Evolutionary conservation across 2,329 filamentous ascomycete species (phyloP).

Genomic region (Fusarium sororula): DNA sequence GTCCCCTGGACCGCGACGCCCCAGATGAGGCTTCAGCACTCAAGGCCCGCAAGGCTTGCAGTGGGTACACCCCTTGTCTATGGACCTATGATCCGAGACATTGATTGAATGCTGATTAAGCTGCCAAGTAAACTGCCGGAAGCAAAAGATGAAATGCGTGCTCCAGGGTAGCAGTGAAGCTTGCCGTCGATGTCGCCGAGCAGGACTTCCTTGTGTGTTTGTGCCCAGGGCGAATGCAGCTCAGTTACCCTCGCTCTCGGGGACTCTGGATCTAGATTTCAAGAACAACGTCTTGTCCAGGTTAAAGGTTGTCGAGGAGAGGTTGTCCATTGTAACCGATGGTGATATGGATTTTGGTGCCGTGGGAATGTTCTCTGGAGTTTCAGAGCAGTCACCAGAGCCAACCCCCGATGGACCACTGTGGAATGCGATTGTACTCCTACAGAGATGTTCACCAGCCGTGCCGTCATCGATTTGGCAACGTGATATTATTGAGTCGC

Average conservation of each 20-base stretch:
- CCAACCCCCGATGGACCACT: not conserved
- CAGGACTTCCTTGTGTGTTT: conserved; percentile 10
- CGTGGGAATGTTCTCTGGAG: not conserved
- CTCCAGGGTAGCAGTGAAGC: conserved; percentile 14
- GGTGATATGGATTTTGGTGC: not conserved
- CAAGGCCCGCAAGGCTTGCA: conserved; percentile 19
- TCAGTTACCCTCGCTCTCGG: not conserved
- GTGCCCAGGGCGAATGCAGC: conserved; percentile 15
- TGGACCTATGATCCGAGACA: not conserved
- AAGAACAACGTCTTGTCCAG: conserved; percentile 1
- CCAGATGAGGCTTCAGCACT: conserved; percentile 3
- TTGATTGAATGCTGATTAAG: not conserved
- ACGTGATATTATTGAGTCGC: conserved; percentile 1
- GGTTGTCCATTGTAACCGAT: not conserved
- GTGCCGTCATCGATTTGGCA: not conserved
- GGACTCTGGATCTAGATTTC: conserved; percentile 10
- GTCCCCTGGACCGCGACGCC: not conserved
- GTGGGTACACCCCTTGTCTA: not conserved
- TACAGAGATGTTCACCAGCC: not conserved
- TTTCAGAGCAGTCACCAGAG: not conserved
- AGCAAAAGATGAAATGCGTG: conserved; percentile 23
- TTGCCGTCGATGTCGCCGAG: conserved; percentile 13
- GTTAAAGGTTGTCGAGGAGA: not conserved
- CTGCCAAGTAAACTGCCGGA: conserved; percentile 10
- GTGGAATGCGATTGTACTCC: not conserved